Conservation (phyloP, 257 asterid species). For the Marsdenia floribunda region DNA sequence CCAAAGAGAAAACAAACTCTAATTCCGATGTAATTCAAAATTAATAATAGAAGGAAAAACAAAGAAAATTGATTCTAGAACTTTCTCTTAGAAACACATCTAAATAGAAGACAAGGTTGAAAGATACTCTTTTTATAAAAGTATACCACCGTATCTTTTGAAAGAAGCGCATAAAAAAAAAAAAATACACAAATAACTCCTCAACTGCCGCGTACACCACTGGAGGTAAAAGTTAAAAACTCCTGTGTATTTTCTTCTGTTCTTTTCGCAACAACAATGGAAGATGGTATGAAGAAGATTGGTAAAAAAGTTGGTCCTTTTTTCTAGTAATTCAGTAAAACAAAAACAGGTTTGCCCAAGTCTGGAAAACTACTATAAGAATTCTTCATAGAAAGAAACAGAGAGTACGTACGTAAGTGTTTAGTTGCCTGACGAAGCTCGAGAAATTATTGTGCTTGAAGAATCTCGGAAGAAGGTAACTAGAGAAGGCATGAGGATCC, state of each 20-base stretch:
- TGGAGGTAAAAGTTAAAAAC: no score
- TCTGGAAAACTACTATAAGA: no score
- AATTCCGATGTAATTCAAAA: neutral
- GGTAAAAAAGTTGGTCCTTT: neutral
- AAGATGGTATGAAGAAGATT: neutral
- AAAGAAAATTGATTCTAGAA: neutral
- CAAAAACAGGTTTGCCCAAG: neutral
- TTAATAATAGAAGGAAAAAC: neutral
- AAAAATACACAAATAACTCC: neutral
- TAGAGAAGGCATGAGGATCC: slow-evolving; percentile 72
- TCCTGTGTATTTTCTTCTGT: neutral
- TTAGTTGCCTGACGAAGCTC: slow-evolving; percentile 85
- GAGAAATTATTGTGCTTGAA: slow-evolving; percentile 84
- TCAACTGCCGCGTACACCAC: neutral
- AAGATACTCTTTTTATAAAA: neutral
- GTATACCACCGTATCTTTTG: neutral
- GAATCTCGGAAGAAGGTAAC: slow-evolving; percentile 46
- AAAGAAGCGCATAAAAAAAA: neutral
- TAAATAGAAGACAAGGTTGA: neutral
- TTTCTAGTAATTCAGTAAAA: neutral
- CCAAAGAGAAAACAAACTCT: neutral
- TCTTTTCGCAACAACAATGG: neutral
- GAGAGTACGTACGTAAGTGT: slow-evolving; percentile 69
- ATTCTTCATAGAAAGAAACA: no score
- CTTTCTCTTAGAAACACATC: neutral